Conservation (phyloP, 495 filamentous ascomycete genomes). For the Parmelia sp. region DNA sequence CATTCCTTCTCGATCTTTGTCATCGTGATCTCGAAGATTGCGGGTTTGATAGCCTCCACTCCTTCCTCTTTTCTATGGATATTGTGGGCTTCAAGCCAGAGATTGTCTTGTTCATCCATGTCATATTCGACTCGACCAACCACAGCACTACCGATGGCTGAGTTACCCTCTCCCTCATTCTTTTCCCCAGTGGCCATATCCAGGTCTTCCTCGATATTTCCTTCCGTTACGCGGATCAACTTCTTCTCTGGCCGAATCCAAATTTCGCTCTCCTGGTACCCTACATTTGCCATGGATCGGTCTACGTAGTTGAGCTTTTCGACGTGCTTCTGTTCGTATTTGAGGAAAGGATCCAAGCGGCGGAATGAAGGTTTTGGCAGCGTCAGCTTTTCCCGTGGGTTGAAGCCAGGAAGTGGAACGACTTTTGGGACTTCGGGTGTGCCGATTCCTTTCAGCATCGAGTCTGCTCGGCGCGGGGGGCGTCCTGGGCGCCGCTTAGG, state of each 20-base stretch:
- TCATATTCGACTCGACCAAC: constrained; percentile 92
- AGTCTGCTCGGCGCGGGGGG: constrained; percentile 54
- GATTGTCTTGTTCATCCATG: constrained; percentile 98
- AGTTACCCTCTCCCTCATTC: constrained; percentile 56
- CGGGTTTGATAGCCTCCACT: constrained; percentile 76
- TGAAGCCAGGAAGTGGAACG: constrained; percentile 56
- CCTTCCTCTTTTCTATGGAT: constrained; percentile 61
- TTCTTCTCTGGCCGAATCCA: constrained; percentile 70
- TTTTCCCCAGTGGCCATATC: constrained; percentile 55
- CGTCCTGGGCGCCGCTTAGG: constrained; percentile 56
- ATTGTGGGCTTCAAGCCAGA: constrained; percentile 88
- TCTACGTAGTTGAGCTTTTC: constrained; percentile 70
- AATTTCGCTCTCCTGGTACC: constrained; percentile 89
- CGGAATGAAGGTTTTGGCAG: constrained; percentile 58
- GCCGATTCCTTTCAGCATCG: constrained; percentile 54
- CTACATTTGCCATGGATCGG: constrained; percentile 85
- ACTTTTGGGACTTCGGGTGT: constrained; percentile 53
- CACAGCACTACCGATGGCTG: constrained; percentile 36
- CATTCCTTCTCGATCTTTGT: constrained; percentile 99
- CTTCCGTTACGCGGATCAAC: constrained; percentile 72
- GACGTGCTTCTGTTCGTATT: constrained; percentile 54
- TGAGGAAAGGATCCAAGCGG: constrained; percentile 52
- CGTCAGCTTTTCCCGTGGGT: constrained; percentile 59
- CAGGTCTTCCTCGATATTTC: constrained; percentile 73
- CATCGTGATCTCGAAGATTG: constrained; percentile 94